Evolutionary conservation across 352 stramenopile genomes (phyloP).

Genomic region (Thalassiosira mediterranea): DNA sequence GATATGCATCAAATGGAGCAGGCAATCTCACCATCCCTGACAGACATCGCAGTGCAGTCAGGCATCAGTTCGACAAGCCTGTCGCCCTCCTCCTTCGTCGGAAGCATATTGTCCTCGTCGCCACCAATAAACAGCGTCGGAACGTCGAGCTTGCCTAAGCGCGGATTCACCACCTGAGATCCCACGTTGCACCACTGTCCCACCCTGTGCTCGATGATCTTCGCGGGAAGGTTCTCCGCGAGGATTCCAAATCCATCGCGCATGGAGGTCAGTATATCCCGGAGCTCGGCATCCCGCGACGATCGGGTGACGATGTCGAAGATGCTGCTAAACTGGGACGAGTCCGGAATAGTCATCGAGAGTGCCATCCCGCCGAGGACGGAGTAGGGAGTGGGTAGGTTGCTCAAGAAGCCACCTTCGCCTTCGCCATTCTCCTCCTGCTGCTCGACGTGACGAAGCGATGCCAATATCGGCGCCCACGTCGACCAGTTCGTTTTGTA

Average conservation of each 20-base stretch:
- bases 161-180: constrained; percentile 53
- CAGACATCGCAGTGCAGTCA: constrained; percentile 65
- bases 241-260: constrained; percentile 59
- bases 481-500: constrained; percentile 75
- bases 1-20: too few relatives aligned
- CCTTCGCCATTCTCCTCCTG: constrained; percentile 33
- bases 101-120: constrained; percentile 74
- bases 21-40: too few relatives aligned
- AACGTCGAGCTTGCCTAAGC: constrained; percentile 59
- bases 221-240: constrained; percentile 59
- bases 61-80: constrained; percentile 66
- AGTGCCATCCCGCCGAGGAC: constrained; percentile 65
- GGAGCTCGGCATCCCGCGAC: constrained; percentile 10
- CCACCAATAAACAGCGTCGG: constrained; percentile 75
- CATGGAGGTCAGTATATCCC: constrained; percentile 48
- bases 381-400: constrained; percentile 21
- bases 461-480: constrained; percentile 63
- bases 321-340: constrained; percentile 60
- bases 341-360: constrained; percentile 59
- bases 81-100: constrained; percentile 65
- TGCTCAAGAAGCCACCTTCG: constrained; percentile 10
- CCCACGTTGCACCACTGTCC: constrained; percentile 73
- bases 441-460: constrained; percentile 47
- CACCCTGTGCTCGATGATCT: constrained; percentile 64
- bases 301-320: constrained; percentile 56